Evolutionary conservation across 1,139 yeast species (phyloP).

Genomic region (Yamadazyma taylorii): DNA sequence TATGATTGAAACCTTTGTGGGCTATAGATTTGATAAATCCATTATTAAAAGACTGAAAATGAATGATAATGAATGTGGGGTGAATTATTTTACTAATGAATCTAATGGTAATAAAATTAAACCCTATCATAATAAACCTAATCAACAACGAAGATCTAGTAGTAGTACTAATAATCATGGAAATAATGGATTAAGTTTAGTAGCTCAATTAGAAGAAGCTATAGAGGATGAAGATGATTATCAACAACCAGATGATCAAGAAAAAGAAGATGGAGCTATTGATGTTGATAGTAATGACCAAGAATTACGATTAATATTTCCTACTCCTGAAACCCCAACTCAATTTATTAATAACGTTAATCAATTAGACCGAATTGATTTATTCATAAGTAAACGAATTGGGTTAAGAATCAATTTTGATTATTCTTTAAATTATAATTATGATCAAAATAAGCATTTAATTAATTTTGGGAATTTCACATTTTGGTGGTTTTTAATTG

Average conservation of each 20-base stretch:
- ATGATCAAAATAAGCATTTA: constrained; percentile 39
- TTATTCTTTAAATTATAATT: constrained; percentile 41
- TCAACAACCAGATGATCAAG: constrained; percentile 21
- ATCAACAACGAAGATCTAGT: constrained; percentile 3
- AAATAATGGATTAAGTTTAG: not conserved
- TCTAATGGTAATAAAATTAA: constrained; percentile 7
- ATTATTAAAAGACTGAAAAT: constrained; percentile 39
- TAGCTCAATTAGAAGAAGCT: constrained; percentile 2
- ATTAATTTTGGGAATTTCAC: constrained; percentile 55
- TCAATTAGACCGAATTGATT: constrained; percentile 51
- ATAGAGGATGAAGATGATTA: constrained; percentile 21
- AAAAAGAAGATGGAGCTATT: constrained; percentile 23
- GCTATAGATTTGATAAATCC: constrained; percentile 38
- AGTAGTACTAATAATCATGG: not conserved
- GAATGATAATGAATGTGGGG: constrained; percentile 44
- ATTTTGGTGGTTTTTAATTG: constrained; percentile 77
- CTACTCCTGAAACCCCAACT: constrained; percentile 38
- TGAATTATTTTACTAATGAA: constrained; percentile 38
- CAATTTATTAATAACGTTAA: constrained; percentile 55
- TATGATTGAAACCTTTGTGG: constrained; percentile 82
- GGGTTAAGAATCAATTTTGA: constrained; percentile 45
- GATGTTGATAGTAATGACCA: constrained; percentile 24
- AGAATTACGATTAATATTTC: constrained; percentile 32
- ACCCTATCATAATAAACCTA: constrained; percentile 2
- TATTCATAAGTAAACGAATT: constrained; percentile 40